Base-by-base conservation (phyloP, 2,329 filamentous ascomycete genomes). In the Aspergillus piperis region DNA sequence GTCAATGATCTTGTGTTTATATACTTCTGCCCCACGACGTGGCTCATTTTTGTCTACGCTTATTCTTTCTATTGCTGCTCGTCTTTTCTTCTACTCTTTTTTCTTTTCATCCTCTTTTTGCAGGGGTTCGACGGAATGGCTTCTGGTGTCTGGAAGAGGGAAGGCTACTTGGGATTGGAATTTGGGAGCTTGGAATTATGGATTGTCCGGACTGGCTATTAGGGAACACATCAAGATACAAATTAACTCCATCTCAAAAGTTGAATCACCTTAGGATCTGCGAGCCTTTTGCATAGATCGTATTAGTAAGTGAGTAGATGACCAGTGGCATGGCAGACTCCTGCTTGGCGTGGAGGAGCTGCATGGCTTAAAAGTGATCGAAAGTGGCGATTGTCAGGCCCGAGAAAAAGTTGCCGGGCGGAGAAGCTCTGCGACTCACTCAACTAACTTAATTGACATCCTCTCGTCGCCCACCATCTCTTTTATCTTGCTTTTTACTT, bases 1-100 rank as follows among this genome's bases (percentile, higher is more conserved):
- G 64, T 68, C 60, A 39, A 69, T 65, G 57, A 63, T 57, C 58
- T 47, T 63, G 67, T 65, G 62, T 68, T 62, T 66, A 64, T 64
- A 64, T 49, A 64, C 61, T 17, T 25, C 25, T 36, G 21, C 32
- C 23, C 38, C 58, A 55, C 39, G 25, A 52, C 21, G 53, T 58
- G 27, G 30, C 23, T 48, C 49, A 55, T 50, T 27, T 62, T 57
- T 56, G 23, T 51, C 11, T 58, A 44, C 23, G 36, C 57, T 54
- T 57, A 38, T 50, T 41, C 11, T 32, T 59, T 52, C 25, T 48
- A 13, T 5, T 53, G 21, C 44, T 17, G 50, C 13, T 52, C 8
- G 21, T 49, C 7, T 54, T 41, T 59, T 56, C 55, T 54, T 49
- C 51, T 8, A 27, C 25, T 54, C 52, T 52, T 54, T 52, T 54